phyloP scores from a whole-genome alignment of 2,329 filamentous ascomycete species.

The Aspergillus sclerotialis region DNA sequence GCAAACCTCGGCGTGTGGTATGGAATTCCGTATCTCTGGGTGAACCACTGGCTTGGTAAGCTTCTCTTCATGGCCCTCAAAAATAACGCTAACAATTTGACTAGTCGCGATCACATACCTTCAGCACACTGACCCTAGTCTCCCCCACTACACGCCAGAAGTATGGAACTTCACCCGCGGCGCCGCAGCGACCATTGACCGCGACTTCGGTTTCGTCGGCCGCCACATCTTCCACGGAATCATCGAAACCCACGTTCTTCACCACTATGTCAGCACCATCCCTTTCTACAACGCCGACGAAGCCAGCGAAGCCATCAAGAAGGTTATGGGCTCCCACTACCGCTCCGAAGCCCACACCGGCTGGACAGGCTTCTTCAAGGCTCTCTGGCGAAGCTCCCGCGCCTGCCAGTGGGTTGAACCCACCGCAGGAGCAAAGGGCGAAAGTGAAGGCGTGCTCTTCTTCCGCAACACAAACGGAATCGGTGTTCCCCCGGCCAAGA shows the following conservation, averaged over 20 bases:
- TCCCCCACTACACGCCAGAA: constrained; percentile 82
- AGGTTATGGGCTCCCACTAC: constrained; percentile 93
- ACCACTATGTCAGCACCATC: constrained; percentile 94
- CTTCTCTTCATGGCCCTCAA: constrained; percentile 17
- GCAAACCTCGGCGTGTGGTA: constrained; percentile 91
- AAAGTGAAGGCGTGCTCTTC: constrained; percentile 80
- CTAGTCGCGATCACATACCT: constrained; percentile 95
- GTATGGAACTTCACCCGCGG: constrained; percentile 92
- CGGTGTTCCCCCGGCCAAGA: constrained; percentile 53
- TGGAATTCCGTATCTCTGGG: constrained; percentile 89
- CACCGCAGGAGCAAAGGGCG: constrained; percentile 69
- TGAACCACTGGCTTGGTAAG: constrained; percentile 98
- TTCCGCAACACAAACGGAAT: constrained; percentile 91
- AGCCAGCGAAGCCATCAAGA: constrained; percentile 88
- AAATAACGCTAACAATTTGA: constrained; percentile 1
- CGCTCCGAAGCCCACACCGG: constrained; percentile 73
- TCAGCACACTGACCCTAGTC: constrained; percentile 90
- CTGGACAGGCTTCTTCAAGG: constrained; percentile 71
- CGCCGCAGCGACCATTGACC: constrained; percentile 91
- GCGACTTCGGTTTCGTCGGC: constrained; percentile 94
- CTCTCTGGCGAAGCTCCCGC: constrained; percentile 72
- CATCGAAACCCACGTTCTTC: constrained; percentile 93
- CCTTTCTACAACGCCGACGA: constrained; percentile 97
- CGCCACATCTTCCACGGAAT: constrained; percentile 89
- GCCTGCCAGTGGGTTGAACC: constrained; percentile 98